A percentile compares a stretch with the other conserved stretches of the same genome.
phyloP scores from a whole-genome alignment of 202 grass and related monocot species.

The Hordeum pubiflorum region DNA sequence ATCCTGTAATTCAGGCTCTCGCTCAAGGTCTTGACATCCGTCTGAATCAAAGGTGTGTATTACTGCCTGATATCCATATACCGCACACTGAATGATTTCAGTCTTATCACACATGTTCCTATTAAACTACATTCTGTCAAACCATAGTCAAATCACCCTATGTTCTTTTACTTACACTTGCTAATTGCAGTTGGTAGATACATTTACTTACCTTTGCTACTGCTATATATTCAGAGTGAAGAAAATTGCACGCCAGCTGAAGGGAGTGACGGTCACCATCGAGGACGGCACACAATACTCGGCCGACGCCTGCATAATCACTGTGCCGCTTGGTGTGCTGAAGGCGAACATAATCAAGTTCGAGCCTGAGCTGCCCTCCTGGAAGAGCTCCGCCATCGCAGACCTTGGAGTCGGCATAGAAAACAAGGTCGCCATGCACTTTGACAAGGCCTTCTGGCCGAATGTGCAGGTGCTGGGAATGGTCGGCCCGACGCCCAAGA shows the following conservation, averaged over 20 bases:
- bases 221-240: slow-evolving; percentile 44
- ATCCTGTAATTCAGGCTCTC: slow-evolving; percentile 83
- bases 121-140: not conserved
- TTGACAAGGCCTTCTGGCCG: slow-evolving; percentile 76
- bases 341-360: slow-evolving; percentile 91
- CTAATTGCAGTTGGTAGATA: not conserved
- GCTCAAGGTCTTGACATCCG: slow-evolving; percentile 64
- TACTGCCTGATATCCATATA: not conserved
- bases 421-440: slow-evolving; percentile 88
- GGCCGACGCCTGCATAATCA: slow-evolving; percentile 74
- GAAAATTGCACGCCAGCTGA: slow-evolving; percentile 41
- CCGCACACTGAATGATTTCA: not conserved
- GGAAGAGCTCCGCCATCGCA: slow-evolving; percentile 74
- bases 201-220: not conserved
- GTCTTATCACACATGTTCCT: not conserved
- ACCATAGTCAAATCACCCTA: not conserved
- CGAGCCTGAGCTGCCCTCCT: slow-evolving; percentile 61
- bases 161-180: not conserved
- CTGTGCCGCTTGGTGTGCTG: slow-evolving; percentile 87
- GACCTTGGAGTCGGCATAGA: slow-evolving; percentile 73
- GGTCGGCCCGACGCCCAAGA: slow-evolving; percentile 56
- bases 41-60: slow-evolving; percentile 67
- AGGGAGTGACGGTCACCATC: slow-evolving; percentile 52
- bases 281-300: slow-evolving; percentile 54
- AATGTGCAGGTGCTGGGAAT: slow-evolving; percentile 80